A percentile compares a stretch with the other conserved stretches of the same genome.
These are phyloP conservation scores for Apiospora arundinis DNA, from an alignment of 2,329 filamentous ascomycete genomes.

Conservation along the genomic window DNA sequence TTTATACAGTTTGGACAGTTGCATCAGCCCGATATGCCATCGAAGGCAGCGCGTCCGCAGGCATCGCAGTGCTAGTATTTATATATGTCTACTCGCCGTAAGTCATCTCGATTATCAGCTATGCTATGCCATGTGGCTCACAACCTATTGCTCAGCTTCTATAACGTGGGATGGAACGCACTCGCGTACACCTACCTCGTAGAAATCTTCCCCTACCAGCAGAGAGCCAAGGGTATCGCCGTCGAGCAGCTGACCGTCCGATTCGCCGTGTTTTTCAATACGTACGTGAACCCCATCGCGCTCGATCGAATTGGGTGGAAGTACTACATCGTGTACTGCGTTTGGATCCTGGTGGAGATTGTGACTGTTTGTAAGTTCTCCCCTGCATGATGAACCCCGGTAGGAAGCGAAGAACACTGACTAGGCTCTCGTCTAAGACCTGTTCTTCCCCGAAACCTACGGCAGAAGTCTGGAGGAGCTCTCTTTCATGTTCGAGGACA, in stretches of 20 bases:
- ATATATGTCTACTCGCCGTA: constrained; percentile 50
- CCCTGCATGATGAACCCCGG: too few species aligned
- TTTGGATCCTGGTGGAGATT: constrained; percentile 44
- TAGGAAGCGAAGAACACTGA: background rate
- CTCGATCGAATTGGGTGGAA: constrained; percentile 48
- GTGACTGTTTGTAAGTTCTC: constrained; percentile 35
- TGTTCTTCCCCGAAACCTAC: constrained; percentile 43
- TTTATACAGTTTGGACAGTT: constrained; percentile 48
- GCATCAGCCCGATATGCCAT: constrained; percentile 45
- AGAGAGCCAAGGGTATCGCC: constrained; percentile 46
- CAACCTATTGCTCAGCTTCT: constrained; percentile 33
- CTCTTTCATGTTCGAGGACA: constrained; percentile 44
- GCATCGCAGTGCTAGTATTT: constrained; percentile 48
- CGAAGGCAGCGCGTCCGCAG: constrained; percentile 40
- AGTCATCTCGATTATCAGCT: constrained; percentile 17
- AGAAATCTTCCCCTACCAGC: constrained; percentile 47
- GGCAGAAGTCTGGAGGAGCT: constrained; percentile 43
- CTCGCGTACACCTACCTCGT: constrained; percentile 44
- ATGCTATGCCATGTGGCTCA: constrained; percentile 15
- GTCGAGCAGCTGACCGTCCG: constrained; percentile 46
- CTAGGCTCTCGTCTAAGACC: constrained; percentile 19
- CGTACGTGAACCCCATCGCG: constrained; percentile 53
- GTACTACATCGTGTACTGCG: constrained; percentile 45
- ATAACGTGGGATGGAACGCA: constrained; percentile 46
- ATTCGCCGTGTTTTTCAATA: constrained; percentile 52